Percentiles rank a stretch among this genome's conserved stretches.
Evolutionary conservation across 75 land plant genomes (phyloP).

Genomic region (Pinus taeda): DNA sequence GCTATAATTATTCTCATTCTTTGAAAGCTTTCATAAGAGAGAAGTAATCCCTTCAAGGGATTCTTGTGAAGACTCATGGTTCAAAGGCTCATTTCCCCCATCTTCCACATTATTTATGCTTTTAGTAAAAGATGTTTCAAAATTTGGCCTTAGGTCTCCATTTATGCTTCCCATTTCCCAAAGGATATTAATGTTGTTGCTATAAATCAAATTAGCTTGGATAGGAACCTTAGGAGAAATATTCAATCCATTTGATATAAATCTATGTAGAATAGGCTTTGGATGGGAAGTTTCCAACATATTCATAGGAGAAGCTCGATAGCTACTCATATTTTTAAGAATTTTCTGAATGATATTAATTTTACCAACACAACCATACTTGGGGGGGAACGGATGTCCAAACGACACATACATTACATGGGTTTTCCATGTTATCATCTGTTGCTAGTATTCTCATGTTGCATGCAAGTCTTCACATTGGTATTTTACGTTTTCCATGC

Average conservation of each 20-base stretch:
- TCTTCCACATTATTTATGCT: background rate
- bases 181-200: background rate
- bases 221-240: background rate
- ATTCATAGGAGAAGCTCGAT: constrained; percentile 24
- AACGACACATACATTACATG: too few relatives aligned
- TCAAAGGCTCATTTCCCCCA: background rate
- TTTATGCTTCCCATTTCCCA: background rate
- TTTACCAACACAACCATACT: constrained; percentile 74
- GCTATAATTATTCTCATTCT: background rate
- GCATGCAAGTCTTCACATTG: too few relatives aligned
- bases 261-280: constrained; percentile 21
- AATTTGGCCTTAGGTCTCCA: background rate
- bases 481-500: too few relatives aligned
- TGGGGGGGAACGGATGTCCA: constrained; percentile 71
- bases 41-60: background rate
- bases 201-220: constrained; percentile 3
- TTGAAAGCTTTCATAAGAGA: background rate
- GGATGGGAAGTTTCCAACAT: constrained; percentile 14
- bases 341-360: constrained; percentile 17
- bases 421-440: too few relatives aligned
- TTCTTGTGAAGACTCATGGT: background rate
- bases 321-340: constrained; percentile 10
- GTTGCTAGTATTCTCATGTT: too few relatives aligned
- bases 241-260: constrained; percentile 14
- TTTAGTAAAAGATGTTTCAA: background rate